phyloP scores from a whole-genome alignment of 257 asterid species.

The Fraxinus pennsylvanica region DNA sequence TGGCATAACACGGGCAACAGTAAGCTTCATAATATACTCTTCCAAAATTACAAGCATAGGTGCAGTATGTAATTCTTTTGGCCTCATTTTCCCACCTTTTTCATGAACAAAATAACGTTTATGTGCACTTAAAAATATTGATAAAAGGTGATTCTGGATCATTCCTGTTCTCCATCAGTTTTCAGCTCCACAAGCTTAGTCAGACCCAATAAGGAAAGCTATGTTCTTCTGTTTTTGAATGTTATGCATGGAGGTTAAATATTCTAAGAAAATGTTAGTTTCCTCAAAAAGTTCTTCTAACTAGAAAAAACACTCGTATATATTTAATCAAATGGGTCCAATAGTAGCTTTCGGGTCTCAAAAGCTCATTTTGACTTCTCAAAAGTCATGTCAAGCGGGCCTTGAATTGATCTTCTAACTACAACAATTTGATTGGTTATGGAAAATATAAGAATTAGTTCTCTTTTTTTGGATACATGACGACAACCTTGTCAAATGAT shows the following conservation, averaged over 20 bases:
- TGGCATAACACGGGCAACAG: slow-evolving; percentile 82
- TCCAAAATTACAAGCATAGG: neutral
- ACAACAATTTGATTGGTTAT: neutral
- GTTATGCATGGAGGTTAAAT: neutral
- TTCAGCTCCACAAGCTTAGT: too few species aligned
- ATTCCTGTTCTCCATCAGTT: neutral
- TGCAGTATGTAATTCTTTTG: slow-evolving; percentile 1
- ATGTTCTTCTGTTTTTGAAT: too few species aligned
- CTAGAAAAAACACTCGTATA: too few species aligned
- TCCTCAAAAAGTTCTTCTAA: too few species aligned
- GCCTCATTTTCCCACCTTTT: neutral
- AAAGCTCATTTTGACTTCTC: too few species aligned
- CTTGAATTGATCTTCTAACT: neutral
- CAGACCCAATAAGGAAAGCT: too few species aligned
- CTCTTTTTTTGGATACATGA: neutral
- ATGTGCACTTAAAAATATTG: neutral
- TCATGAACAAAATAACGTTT: neutral
- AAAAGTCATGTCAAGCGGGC: too few species aligned
- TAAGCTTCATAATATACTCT: slow-evolving; percentile 38
- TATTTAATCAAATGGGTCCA: too few species aligned
- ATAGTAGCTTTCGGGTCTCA: too few species aligned
- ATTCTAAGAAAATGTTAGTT: too few species aligned
- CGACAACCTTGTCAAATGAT: neutral
- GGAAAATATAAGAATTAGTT: neutral
- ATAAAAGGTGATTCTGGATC: neutral